These are phyloP conservation scores for Apiospora aurea DNA, from an alignment of 2,329 filamentous ascomycete species.

Conservation along the genomic window DNA sequence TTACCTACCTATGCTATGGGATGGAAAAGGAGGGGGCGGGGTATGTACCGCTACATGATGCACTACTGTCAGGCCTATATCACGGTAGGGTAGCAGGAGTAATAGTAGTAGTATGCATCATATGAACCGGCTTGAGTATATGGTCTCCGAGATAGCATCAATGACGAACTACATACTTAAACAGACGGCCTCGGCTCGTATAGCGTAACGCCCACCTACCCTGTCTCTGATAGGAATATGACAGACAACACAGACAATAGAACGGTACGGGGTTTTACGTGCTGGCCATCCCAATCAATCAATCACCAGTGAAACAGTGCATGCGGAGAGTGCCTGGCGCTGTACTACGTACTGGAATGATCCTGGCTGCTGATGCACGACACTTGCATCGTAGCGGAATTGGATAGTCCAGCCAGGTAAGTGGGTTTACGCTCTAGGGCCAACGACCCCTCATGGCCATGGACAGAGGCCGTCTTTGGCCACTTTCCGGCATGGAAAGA, in stretches of 20 bases:
- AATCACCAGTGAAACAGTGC: constrained; percentile 8
- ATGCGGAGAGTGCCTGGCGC: constrained; percentile 20
- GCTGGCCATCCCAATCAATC: background rate
- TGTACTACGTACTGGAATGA: constrained; percentile 10
- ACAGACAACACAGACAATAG: background rate
- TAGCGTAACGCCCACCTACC: background rate
- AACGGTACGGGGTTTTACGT: no score
- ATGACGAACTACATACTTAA: background rate
- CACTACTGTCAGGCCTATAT: background rate
- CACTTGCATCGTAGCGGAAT: constrained; percentile 20
- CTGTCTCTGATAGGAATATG: background rate
- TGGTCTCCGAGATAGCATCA: background rate
- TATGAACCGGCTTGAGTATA: background rate
- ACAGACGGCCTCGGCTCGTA: background rate
- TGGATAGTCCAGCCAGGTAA: constrained; percentile 19
- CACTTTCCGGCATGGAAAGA: background rate
- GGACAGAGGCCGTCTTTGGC: background rate
- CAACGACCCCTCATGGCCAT: background rate
- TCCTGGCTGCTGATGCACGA: constrained; percentile 18
- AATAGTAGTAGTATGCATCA: background rate
- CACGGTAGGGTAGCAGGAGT: background rate
- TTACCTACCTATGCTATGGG: background rate
- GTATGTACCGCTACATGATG: constrained; percentile 10
- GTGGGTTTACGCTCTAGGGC: constrained; percentile 6
- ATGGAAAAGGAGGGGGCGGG: constrained; percentile 14